Percentiles rank a stretch among this genome's conserved stretches.
Conservation (phyloP, 2,329 filamentous ascomycete genomes). For the Scedosporium dehoogii region DNA sequence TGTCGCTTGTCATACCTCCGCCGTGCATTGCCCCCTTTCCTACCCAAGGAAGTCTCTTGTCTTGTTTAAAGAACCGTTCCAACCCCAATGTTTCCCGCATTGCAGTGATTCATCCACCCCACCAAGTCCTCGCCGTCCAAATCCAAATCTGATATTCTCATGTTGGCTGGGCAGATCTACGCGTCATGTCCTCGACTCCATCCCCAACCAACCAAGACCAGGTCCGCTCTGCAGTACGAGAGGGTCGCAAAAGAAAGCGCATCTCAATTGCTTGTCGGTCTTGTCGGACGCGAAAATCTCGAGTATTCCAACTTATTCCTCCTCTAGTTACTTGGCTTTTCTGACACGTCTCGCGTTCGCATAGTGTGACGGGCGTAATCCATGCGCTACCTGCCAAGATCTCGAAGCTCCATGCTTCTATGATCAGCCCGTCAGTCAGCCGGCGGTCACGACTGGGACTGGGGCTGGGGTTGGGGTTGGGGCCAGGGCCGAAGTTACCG, state of each 20-base stretch:
- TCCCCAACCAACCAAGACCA: not conserved
- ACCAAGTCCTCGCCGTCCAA: too few species aligned
- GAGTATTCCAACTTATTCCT: not conserved
- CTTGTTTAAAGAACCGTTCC: too few species aligned
- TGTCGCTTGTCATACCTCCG: too few species aligned
- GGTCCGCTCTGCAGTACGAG: not conserved
- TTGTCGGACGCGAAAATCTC: not conserved
- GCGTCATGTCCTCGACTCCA: not conserved
- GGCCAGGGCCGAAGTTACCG: not conserved
- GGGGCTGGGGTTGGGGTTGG: not conserved
- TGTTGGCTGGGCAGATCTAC: too few species aligned
- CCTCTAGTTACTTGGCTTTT: not conserved
- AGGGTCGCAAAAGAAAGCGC: not conserved
- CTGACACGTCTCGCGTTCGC: not conserved
- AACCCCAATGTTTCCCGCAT: too few species aligned
- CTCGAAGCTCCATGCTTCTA: not conserved
- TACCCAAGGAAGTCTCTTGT: too few species aligned
- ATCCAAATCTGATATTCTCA: too few species aligned
- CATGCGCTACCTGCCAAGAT: not conserved
- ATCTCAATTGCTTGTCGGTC: not conserved
- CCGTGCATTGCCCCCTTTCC: too few species aligned
- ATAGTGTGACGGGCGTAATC: not conserved
- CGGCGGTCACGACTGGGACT: not conserved
- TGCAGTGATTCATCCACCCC: too few species aligned
- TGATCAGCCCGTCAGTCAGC: not conserved